A percentile compares a stretch with the other conserved stretches of the same genome.
Evolutionary conservation across 148 eudicot species (phyloP).

Genomic region (Silene uniflora): DNA sequence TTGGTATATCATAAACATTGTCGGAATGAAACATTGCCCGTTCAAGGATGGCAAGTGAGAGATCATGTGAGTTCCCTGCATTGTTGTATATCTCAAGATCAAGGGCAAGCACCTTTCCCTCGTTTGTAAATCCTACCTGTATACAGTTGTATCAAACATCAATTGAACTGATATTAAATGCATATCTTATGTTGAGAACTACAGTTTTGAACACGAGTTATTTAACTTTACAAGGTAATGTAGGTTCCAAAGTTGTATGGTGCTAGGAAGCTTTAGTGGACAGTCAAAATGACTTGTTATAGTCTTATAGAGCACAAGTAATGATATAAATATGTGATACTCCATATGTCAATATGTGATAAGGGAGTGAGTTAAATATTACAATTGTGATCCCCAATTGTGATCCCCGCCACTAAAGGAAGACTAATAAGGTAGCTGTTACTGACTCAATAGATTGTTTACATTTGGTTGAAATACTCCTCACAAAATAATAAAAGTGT

Average conservation of each 20-base stretch:
- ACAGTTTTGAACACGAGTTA: neutral
- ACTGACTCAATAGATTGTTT: no score
- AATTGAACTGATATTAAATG: neutral
- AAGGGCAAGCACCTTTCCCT: conserved; percentile 82
- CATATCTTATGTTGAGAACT: neutral
- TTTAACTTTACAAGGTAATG: neutral
- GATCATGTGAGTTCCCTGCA: conserved; percentile 92
- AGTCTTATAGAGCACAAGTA: no score
- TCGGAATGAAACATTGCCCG: conserved; percentile 97
- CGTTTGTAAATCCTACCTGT: conserved; percentile 88
- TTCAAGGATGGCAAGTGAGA: conserved; percentile 83
- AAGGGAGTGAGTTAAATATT: no score
- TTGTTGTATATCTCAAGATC: conserved; percentile 91
- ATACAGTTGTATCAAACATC: conserved; percentile 2
- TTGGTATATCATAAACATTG: conserved; percentile 90
- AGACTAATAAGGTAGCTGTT: no score
- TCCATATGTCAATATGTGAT: no score
- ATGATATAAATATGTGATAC: no score
- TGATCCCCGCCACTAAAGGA: no score
- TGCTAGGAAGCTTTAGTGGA: neutral
- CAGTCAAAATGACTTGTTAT: no score
- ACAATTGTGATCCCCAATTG: no score
- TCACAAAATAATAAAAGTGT: no score
- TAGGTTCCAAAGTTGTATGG: neutral
- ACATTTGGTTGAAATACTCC: no score